Evolutionary conservation across 345 rosid species (phyloP), one percentile per base, ranked within the genome.

Genomic region (Xanthoceras sorbifolium): DNA sequence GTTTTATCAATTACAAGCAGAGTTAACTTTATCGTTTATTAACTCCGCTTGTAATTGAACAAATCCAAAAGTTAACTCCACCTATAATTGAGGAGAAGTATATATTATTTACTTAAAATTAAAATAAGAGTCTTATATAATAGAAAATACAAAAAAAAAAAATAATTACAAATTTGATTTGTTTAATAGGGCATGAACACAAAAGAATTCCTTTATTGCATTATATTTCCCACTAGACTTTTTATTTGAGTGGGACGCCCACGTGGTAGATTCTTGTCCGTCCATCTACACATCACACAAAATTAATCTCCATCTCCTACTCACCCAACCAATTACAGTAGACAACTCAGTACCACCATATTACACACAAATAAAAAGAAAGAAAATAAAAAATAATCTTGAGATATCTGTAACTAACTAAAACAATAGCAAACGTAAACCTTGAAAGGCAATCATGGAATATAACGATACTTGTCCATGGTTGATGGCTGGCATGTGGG

Each of bases 171-270:
- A 67, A 66, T 55, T 75, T 54, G 14, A 38, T 76, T 72, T 29
- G 22, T 48, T 42, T 20, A 61, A 76, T 54, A 14, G 64, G 57
- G 0, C 36, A 32, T 32, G 36, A 32, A 32, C 36, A 78, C 68
- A 54, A 28, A 72, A 44, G 52, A 76, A 67, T 72, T 64, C 28
- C 22, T 72, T 64, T 69, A 73, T 77, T 74, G 74, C 55, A 68
- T 67, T 64, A 73, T 55, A 20, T 70, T 31, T 36, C 76, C 74
- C 81, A 63, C 72, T 42, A 1, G 22, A 29, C 50, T 28, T 62
- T 81, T 74, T n/a, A 77, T 74, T 73, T n/a, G 11, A 55, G 72
- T 25, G 69, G 81, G 78, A 54, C 9, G 34, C 72, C 81, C 72
- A 64, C 72, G 25, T 22, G 34, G 66, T 44, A 70, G 73, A 34